Evolutionary conservation across 768 basidiomycete genomes (phyloP).

Genomic region (Dictyophora rubrovolvata): DNA sequence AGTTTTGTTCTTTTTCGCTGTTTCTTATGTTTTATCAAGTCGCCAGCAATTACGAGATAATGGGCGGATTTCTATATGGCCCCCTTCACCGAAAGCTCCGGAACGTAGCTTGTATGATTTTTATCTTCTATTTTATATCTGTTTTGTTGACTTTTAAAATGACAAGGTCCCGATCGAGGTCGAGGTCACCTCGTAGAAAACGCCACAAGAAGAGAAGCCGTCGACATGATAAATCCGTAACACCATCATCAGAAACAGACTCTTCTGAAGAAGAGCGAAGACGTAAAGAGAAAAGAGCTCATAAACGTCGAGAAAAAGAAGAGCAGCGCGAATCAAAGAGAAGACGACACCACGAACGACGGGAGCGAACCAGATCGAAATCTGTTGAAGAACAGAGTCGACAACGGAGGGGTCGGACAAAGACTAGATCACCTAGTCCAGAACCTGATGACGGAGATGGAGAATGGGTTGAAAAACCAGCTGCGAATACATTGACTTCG

Average conservation of each 20-base stretch:
- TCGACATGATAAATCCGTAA: constrained; percentile 23
- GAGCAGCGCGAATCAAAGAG: constrained; percentile 18
- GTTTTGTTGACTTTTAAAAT: not conserved
- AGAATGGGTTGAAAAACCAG: constrained; percentile 61
- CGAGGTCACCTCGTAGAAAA: constrained; percentile 41
- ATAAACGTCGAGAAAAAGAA: constrained; percentile 22
- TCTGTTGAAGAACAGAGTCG: constrained; percentile 5
- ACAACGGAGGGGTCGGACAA: constrained; percentile 8
- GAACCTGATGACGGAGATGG: constrained; percentile 26
- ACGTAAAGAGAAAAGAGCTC: constrained; percentile 42
- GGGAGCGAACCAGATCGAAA: not conserved
- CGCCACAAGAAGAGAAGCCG: constrained; percentile 37
- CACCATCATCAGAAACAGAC: constrained; percentile 36
- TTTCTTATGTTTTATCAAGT: constrained; percentile 26
- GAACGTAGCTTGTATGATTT: constrained; percentile 42
- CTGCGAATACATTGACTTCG: constrained; percentile 20
- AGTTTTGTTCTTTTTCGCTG: not conserved
- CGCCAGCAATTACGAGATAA: constrained; percentile 60
- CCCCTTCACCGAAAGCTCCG: constrained; percentile 65
- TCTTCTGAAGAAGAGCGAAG: constrained; percentile 36
- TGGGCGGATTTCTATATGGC: constrained; percentile 61
- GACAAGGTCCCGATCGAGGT: constrained; percentile 26
- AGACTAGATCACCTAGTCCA: constrained; percentile 13
- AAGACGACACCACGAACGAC: constrained; percentile 9
- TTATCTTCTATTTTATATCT: not conserved